Evolutionary conservation across 208 protist species (phyloP), one percentile per base, ranked within the genome.

Genomic region (Endotrypanum monterogeii): DNA sequence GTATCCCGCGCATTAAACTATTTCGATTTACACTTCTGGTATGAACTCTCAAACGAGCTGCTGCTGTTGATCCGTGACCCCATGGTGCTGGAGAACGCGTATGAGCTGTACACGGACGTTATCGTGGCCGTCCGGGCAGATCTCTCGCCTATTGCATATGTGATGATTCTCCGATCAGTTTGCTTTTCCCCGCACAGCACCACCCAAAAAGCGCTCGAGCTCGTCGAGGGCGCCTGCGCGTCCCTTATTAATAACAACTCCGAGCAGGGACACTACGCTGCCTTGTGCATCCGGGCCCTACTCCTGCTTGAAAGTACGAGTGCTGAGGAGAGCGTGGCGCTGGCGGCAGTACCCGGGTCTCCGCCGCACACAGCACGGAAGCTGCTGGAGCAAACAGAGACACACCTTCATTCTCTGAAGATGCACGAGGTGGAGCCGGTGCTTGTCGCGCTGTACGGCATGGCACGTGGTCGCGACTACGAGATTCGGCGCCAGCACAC

Each of bases 371-470:
- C 86, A 25, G 93, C 89, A 32, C 87, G 89, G 48, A 83, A 87
- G 52, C 82, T 97, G 50, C 89, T 97, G 55, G 87, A 95, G 60
- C 83, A 85, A 35, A 85, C 91, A 14, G 89, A 94, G 68, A 76
- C 56, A 39, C 91, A 92, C 77, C 74, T 93, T 51, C 76, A 86
- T 28, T 74, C 71, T 23, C 81, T 95, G 61, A 92, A 90, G 80
- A 91, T 93, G 85, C 91, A 96, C 74, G 93, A 97, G 73, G 82
- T 95, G 63, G 93, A 96, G 67, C 88, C 87, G 52, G 78, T 97
- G 63, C 81, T 97, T 74, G 74, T 93, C 11, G 88, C 84, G 23
- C 62, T 96, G 30, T 90, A 91, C 61, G 83, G 80, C 70, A 78
- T 89, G 69, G 91, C 91, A 4, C 89, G 91, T n/a, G 91, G 89